phyloP scores from a whole-genome alignment of 2,329 filamentous ascomycete species.

The Teratosphaeria viscida region DNA sequence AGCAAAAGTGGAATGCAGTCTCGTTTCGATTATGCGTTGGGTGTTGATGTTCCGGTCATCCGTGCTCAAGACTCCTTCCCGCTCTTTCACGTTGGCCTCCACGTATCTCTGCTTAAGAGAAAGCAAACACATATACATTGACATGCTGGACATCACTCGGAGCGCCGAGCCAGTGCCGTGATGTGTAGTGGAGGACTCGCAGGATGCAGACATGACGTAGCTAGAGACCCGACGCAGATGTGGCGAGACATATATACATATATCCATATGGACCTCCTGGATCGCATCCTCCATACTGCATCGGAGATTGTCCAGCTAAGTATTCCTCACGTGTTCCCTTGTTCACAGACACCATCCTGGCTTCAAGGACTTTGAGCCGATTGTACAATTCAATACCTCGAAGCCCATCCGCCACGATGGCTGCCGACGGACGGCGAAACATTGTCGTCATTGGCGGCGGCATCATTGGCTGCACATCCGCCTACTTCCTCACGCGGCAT shows the following conservation, averaged over 20 bases:
- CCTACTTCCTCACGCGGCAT: constrained; percentile 84
- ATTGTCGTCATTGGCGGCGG: constrained; percentile 56
- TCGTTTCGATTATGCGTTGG: neutral
- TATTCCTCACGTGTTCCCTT: neutral
- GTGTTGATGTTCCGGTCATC: neutral
- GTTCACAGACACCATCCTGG: neutral
- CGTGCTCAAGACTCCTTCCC: neutral
- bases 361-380: neutral
- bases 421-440: constrained; percentile 16
- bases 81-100: neutral
- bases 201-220: neutral
- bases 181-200: neutral
- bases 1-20: constrained; percentile 1
- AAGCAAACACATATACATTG: neutral
- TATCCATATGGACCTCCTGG: too few species aligned
- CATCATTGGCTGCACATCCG: constrained; percentile 83
- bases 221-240: neutral
- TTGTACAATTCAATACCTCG: neutral
- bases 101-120: neutral
- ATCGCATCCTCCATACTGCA: neutral
- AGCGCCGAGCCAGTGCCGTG: too few species aligned
- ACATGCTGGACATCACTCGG: too few species aligned
- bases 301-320: neutral
- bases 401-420: constrained; percentile 14
- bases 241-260: neutral